Conservation (phyloP, 2,329 filamentous ascomycete genomes). For the Colletotrichum godetiae region DNA sequence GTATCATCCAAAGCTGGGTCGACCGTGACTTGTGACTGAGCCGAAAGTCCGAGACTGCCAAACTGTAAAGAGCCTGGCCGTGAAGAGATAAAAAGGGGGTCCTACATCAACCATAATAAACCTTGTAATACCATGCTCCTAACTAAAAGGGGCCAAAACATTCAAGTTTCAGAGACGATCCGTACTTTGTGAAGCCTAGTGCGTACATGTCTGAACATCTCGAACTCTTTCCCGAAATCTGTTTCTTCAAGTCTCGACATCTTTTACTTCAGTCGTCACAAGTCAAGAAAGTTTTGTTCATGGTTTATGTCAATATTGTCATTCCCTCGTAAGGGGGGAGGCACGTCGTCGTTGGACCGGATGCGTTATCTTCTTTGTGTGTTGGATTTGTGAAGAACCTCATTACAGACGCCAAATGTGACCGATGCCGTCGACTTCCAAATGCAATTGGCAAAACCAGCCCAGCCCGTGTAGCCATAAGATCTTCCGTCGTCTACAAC, state of each 20-base stretch:
- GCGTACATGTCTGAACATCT: neutral
- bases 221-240: neutral
- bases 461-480: slow-evolving; percentile 47
- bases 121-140: slow-evolving; percentile 13
- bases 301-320: neutral
- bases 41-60: neutral
- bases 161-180: neutral
- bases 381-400: slow-evolving; percentile 68
- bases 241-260: neutral
- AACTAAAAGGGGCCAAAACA: neutral
- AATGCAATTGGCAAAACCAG: slow-evolving; percentile 74
- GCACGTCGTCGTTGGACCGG: slow-evolving; percentile 16
- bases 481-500: slow-evolving; percentile 36
- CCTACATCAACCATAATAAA: slow-evolving; percentile 20
- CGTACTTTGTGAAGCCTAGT: neutral
- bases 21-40: slow-evolving; percentile 60
- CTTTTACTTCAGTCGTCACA: neutral
- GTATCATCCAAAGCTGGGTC: slow-evolving; percentile 86
- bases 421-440: slow-evolving; percentile 74
- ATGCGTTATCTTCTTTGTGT: slow-evolving; percentile 57
- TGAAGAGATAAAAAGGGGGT: neutral
- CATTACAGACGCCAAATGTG: slow-evolving; percentile 75
- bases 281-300: neutral
- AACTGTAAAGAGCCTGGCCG: neutral
- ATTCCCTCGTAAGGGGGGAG: neutral